Base-by-base conservation (phyloP, 2,329 filamentous ascomycete genomes). In the Sphaerostilbella broomeana region DNA sequence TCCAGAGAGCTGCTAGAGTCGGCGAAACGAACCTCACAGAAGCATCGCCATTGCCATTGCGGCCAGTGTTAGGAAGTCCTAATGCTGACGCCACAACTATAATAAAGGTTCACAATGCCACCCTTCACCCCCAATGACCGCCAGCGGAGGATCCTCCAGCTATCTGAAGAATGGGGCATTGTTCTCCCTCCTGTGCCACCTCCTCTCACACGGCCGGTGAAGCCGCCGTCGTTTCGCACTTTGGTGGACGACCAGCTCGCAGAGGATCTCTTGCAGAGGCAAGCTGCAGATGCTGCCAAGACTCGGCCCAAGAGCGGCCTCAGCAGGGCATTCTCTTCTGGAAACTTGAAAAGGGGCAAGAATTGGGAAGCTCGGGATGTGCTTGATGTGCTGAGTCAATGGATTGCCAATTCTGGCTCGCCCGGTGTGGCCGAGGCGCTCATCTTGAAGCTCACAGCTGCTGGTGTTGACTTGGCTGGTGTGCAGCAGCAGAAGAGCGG, bases 401-500 rank as follows among this genome's bases (percentile, higher is more conserved):
- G 74, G 50, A 63, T 78, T 40, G 56, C 61, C 24, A 70, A 66
- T 32, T 58, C 56, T 12, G 73, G 73, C 10, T 66, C 71, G 1
- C 65, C 74, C 0, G 74, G 69, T 7, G 68, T 78, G 4, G 74
- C 72, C n/a, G 71, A 77, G 50, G 70, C 70, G 1, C 61, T 79
- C 17, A 66, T 78, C 20, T 59, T 56, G 4, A 73, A 70, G 53
- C 56, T 79, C 22, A 60, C 63, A 24, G 55, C 61, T 1, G 66
- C 63, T 2, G 75, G 75, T 11, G 68, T 73, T 4, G 69, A 75
- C 36, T 51, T 77, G 11, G 70, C 72, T 38, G 62, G 70, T 11
- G 59, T 55, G 29, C 61, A 66, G 38, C 73, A 69, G 49, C 67
- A 64, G 40, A 72, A 69, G 37, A 63, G 65, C 2, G 63, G 64